Evolutionary conservation across 768 basidiomycete genomes (phyloP), one percentile per base, ranked within the genome.

Genomic region (Leccinum truebloodii): DNA sequence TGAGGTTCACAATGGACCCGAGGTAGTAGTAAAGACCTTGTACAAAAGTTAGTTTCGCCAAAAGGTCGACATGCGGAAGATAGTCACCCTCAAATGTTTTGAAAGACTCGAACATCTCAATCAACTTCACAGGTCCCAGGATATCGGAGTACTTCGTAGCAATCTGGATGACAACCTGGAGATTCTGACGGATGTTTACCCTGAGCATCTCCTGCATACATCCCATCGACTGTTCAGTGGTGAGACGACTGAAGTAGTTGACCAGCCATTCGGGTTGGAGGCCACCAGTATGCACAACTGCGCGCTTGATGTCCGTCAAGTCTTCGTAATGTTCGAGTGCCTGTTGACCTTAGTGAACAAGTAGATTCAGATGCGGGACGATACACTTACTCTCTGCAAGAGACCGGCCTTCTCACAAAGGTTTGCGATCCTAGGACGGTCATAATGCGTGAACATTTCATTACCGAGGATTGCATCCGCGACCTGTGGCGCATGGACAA

Each of bases 61-160:
- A 34, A 50, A n/a, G 13, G 50, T 26, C 58, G 6, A 1, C 26
- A 26, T 18, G 22, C 32, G 6, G 54, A 13, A 56, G n/a, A 35
- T 10, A 30, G 41, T 51, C 41, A 86, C 95, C 97, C 73, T 99
- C 97, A 65, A 94, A 98, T 60, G 86, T 96, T 83, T 98, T 98
- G 86, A 93, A 97, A 48, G 87, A 85, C 75, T 99, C 96, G 63
- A 98, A 98, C 86, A 98, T 90, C 78, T 98, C 97, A 67, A 99
- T 98, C 57, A 99, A 81, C 76, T 95, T 96, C 75, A 97, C 89
- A 28, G 97, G 94, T 1, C 97, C 97, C 54, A 99, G 85, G 59
- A 99, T 90, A 67, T 98, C 97, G 7, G 95, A 98, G 76, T 98
- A 99, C 78, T 98, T 98, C 58, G 95, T 98, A 16, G 96, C 95